Evolutionary conservation across 768 basidiomycete species (phyloP), one percentile per base, ranked within the genome.

Genomic region (Chalciporus piperatus): DNA sequence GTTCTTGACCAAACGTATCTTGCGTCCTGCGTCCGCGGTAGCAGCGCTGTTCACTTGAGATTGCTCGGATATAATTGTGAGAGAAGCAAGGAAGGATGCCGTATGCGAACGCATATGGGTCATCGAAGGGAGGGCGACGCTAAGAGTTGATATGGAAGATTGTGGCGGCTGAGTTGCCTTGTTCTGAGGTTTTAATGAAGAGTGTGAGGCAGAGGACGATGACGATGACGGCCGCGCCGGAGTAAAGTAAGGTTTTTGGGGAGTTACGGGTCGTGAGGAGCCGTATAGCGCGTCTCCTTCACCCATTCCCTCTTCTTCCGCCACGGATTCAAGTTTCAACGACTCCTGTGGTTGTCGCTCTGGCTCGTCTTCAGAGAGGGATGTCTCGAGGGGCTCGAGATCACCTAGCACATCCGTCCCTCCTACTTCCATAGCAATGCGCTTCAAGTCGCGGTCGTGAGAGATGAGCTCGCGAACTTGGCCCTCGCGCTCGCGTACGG

Each of bases 21-120:
- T 92, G 35, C 92, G 80, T 41, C 89, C 90, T 0, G 91, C 87
- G 51, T 95, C 92, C 1, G 90, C 84, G 10, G 89, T 86, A 4
- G 85, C 87, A 1, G 88, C 92, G 10, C 85, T 83, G 61, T 92
- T 91, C 45, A 92, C 89, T 65, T 95, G 92, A 13, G 90, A 87
- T 53, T 92, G 89, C 61, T 95, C 92, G 22, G 87, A 90, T 57
- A 93, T 82, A 30, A 83, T 80, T 3, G 84, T 79, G 41, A 95
- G 78, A 11, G 89, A 87, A 20, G 84, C 72, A 41, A 87, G 83
- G 46, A 93, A 80, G 9, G 89, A 86, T 9, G 83, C 67, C 0
- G 92, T 94, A 64, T 83, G 79, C 20, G 82, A 78, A 39, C 91
- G 85, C 51, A 93, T 74, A 56, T 87, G 78, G 3, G 81, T 74